Base-by-base conservation (phyloP, 208 protist species). In the Herpetomonas samuelpessoai region DNA sequence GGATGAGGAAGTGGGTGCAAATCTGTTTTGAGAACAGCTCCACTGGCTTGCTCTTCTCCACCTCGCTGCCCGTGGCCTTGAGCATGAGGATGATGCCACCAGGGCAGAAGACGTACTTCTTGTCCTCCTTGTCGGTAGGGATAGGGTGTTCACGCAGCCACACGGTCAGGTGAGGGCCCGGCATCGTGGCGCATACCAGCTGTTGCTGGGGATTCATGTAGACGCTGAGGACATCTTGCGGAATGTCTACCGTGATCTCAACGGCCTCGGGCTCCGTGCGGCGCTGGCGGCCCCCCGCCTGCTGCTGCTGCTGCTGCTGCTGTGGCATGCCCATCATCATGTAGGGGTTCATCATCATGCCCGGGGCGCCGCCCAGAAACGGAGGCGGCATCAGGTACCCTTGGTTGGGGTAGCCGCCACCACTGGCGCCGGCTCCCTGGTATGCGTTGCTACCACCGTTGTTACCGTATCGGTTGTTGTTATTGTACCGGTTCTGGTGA, bases 1-100 rank as follows among this genome's bases (percentile, higher is more conserved):
- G 78, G 49, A 90, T 81, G 18, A 95, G 69, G 68, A 91, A 95
- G 68, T 92, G 83, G 24, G 79, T 88, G 74, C 88, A 95, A 41
- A 92, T 75, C 66, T 92, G 88, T 67, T 83, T 81, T 0, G 68
- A 62, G 62, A 95, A 83, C 10, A 95, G 78, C 62, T 91, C 88
- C 39, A 95, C 88, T n/a, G 88, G 88, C 70, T 92, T 95, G 58
- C 68, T 80, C 49, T 76, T 65, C 65, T 72, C 75, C 60, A 95
- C 79, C 48, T 95, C 83, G 2, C 49, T 58, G 24, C 76, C 81
- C 27, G 63, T 57, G n/a, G 85, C 79, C 60, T 91, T 91, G 21
- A 92, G 68, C 83, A 95, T 91, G 6, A 95, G 76, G 22, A 90
- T 74, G 62, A 92, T 78, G 24, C 81, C 81, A 25, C 74, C 83